Percentiles rank a stretch among this genome's conserved stretches.
Evolutionary conservation across 768 basidiomycete species (phyloP).

Genomic region (Calvatia gigantea): DNA sequence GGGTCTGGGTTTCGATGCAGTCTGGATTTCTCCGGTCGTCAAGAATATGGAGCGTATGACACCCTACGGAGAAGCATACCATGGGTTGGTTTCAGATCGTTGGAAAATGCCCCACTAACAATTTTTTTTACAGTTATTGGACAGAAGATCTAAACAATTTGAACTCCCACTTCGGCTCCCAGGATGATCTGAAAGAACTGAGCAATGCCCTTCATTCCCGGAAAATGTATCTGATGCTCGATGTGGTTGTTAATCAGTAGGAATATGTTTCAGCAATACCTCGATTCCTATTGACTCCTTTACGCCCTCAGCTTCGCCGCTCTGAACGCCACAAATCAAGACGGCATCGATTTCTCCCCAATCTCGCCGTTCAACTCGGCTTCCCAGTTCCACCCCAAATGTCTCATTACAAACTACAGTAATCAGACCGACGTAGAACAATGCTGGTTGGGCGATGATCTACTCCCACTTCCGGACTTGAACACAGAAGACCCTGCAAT

Average conservation of each 20-base stretch:
- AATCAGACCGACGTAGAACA: conserved; percentile 56
- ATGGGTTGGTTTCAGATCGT: conserved; percentile 47
- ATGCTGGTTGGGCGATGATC: conserved; percentile 73
- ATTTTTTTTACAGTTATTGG: conserved; percentile 29
- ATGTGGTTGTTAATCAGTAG: conserved; percentile 75
- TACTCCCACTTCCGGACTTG: conserved; percentile 64
- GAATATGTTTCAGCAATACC: conserved; percentile 17
- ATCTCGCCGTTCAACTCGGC: conserved; percentile 25
- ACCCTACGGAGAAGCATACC: conserved; percentile 68
- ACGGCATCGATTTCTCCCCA: conserved; percentile 24
- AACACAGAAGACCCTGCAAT: conserved; percentile 65
- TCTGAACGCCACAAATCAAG: conserved; percentile 12
- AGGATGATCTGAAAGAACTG: conserved; percentile 66
- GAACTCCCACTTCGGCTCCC: conserved; percentile 67
- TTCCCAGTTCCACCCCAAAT: conserved; percentile 57
- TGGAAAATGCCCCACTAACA: background rate
- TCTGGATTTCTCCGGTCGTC: conserved; percentile 75
- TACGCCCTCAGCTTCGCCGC: conserved; percentile 17
- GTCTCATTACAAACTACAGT: conserved; percentile 58
- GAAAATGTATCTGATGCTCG: conserved; percentile 69
- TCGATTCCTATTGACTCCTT: background rate
- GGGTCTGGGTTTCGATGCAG: conserved; percentile 68
- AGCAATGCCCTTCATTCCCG: conserved; percentile 58
- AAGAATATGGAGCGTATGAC: conserved; percentile 58
- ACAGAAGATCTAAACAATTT: conserved; percentile 54